These are phyloP conservation scores for Aspergillus sclerotiicarbonarius DNA, from an alignment of 495 filamentous ascomycete genomes.

Conservation along the genomic window DNA sequence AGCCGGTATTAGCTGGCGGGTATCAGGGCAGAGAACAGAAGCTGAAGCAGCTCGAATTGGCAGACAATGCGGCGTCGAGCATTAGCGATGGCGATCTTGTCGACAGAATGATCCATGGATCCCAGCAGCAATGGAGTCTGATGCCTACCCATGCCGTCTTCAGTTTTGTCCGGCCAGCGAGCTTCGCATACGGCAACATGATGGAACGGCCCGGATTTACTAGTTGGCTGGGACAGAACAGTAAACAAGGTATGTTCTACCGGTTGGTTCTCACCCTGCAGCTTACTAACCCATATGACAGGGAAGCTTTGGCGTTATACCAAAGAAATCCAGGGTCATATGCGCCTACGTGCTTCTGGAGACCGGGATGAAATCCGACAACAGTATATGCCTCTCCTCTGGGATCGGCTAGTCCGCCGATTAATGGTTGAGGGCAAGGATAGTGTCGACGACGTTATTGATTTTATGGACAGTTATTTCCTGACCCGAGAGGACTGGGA, in stretches of 20 bases:
- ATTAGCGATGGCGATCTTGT: slow-evolving; percentile 97
- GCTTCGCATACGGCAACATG: slow-evolving; percentile 78
- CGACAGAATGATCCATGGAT: slow-evolving; percentile 96
- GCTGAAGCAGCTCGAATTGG: slow-evolving; percentile 78
- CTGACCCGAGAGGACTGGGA: slow-evolving; percentile 96
- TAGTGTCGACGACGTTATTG: slow-evolving; percentile 68
- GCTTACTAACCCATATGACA: slow-evolving; percentile 26
- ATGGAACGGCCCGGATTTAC: slow-evolving; percentile 67
- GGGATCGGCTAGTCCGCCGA: slow-evolving; percentile 71
- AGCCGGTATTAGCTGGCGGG: slow-evolving; percentile 58
- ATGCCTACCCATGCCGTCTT: slow-evolving; percentile 98
- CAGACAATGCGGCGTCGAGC: slow-evolving; percentile 84
- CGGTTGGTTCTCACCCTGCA: background rate
- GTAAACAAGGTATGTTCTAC: slow-evolving; percentile 62
- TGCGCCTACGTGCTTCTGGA: slow-evolving; percentile 88
- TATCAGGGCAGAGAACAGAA: slow-evolving; percentile 64
- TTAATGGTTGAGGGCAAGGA: slow-evolving; percentile 74
- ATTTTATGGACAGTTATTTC: slow-evolving; percentile 96
- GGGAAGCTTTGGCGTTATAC: slow-evolving; percentile 79
- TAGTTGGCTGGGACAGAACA: slow-evolving; percentile 91
- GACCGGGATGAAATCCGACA: slow-evolving; percentile 93
- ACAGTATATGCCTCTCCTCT: slow-evolving; percentile 89
- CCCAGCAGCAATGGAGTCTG: slow-evolving; percentile 95
- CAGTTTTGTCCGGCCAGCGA: slow-evolving; percentile 90
- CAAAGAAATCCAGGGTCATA: slow-evolving; percentile 95